Conservation (phyloP, 176 grass and related monocot species). For the Aegilops longissima region DNA sequence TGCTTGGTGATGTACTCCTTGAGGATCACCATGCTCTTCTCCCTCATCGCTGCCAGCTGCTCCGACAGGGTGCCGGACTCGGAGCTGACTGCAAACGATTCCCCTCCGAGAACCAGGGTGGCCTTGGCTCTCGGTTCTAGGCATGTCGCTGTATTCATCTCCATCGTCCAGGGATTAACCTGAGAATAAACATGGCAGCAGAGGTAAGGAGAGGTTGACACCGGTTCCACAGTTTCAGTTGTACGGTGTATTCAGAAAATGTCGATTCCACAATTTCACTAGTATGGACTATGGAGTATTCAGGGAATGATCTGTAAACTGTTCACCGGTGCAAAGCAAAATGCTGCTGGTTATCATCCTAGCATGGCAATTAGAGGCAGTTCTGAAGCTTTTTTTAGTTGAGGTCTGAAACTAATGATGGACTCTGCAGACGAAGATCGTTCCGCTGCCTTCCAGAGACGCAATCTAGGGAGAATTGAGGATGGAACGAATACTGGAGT, state of each 20-base stretch:
- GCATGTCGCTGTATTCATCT: not conserved
- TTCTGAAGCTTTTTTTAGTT: not conserved
- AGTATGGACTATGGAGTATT: too few species aligned
- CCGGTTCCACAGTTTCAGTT: not conserved
- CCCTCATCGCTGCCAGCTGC: conserved; percentile 66
- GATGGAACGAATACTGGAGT: not conserved
- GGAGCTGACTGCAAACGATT: conserved; percentile 50
- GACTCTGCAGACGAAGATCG: too few species aligned
- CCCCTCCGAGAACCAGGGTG: conserved; percentile 49
- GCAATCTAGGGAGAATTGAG: not conserved
- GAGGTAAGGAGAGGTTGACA: not conserved
- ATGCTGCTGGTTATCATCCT: not conserved
- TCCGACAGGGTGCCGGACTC: conserved; percentile 59
- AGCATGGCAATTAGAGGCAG: not conserved
- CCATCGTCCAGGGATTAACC: conserved; percentile 34
- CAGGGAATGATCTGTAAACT: not conserved
- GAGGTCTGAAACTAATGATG: too few species aligned
- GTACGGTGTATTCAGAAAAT: not conserved
- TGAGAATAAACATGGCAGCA: not conserved
- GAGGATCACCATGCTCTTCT: conserved; percentile 84
- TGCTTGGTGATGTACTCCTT: conserved; percentile 76
- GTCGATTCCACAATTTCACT: not conserved
- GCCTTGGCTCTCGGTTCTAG: conserved; percentile 52
- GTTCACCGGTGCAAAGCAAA: not conserved
- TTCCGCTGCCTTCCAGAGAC: not conserved